Conservation (phyloP, 495 filamentous ascomycete genomes). For the Lasiosphaeria ovina region DNA sequence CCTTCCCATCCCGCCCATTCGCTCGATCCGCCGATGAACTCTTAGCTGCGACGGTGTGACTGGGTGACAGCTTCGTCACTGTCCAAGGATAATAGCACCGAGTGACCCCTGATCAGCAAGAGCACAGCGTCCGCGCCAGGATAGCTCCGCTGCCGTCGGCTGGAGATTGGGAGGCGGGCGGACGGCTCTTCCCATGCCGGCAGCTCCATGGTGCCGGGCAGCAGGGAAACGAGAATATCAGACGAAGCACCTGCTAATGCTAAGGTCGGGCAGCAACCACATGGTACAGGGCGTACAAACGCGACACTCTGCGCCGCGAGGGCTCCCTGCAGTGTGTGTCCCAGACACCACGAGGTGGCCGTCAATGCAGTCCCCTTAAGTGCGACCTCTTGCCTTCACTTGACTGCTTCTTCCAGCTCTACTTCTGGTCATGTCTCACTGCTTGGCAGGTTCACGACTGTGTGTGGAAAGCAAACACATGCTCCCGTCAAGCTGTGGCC, state of each 20-base stretch:
- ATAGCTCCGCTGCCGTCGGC: neutral
- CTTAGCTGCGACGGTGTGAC: conserved; percentile 17
- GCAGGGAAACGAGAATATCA: neutral
- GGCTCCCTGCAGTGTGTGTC: conserved; percentile 25
- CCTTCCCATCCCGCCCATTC: conserved; percentile 10
- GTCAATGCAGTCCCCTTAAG: conserved; percentile 29
- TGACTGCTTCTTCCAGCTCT: neutral
- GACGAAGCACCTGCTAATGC: neutral
- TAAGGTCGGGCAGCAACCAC: conserved; percentile 14
- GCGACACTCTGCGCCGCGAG: conserved; percentile 16
- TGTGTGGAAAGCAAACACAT: conserved; percentile 19
- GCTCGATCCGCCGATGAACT: conserved; percentile 16
- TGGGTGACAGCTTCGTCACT: conserved; percentile 1
- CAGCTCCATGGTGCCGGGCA: neutral
- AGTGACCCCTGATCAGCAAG: conserved; percentile 11
- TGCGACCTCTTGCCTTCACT: conserved; percentile 24
- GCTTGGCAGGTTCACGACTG: conserved; percentile 20
- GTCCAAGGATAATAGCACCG: conserved; percentile 14
- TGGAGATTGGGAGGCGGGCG: neutral
- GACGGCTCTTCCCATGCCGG: neutral
- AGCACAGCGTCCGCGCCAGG: neutral
- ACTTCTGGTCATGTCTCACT: conserved; percentile 30
- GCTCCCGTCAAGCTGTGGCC: conserved; percentile 10
- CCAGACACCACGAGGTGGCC: conserved; percentile 32
- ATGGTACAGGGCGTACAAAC: conserved; percentile 34